Base-by-base conservation (phyloP, 352 stramenopile species). In the Achlya hypogyna region DNA sequence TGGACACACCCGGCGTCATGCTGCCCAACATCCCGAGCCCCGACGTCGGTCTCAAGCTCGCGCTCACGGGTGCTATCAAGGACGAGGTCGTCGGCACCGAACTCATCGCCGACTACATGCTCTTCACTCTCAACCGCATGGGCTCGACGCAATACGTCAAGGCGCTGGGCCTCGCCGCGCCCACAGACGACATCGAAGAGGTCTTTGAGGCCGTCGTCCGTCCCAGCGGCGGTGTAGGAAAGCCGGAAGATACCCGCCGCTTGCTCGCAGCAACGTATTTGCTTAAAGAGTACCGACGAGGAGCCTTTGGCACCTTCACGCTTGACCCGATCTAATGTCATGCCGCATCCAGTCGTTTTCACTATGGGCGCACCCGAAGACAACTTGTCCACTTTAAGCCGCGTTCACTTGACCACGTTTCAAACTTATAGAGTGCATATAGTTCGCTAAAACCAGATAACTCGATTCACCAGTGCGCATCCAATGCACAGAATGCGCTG, bases 1-100 rank as follows among this genome's bases (percentile, higher is more conserved):
- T 95, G 20, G 88, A 96, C 69, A 96, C 88, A 10, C 88, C 88
- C 4, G 88, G 88, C 38, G 87, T 96, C 4, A 95, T 96, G 79
- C 54, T 96, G 47, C 88, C 88, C 8, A 92, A 93, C 64, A 86
- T 96, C 38, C 69, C 79, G 42, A 88, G 81, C 23, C 75, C 77
- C 0, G 85, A 95, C 49, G 90, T 83, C 27, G 88, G 88, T 12
- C 80, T 95, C 74, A 90, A 83, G 20, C 69, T 96, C 43, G 88
- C 88, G 25, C 74, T 96, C 25, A 93, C 86, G 1, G 86, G 86
- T 31, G 86, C 86, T 8, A 92, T 96, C 70, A 93, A 93, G 65
- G 87, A 96, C 70, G 79, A 90, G 18, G 75, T 94, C 29, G 81
- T 96, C 14, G 87, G 86, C 49, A 87, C 79, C 20, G 86, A 93